These are phyloP conservation scores for Domatiomyces globalis DNA, from an alignment of 2,329 filamentous ascomycete species.

Conservation along the genomic window DNA sequence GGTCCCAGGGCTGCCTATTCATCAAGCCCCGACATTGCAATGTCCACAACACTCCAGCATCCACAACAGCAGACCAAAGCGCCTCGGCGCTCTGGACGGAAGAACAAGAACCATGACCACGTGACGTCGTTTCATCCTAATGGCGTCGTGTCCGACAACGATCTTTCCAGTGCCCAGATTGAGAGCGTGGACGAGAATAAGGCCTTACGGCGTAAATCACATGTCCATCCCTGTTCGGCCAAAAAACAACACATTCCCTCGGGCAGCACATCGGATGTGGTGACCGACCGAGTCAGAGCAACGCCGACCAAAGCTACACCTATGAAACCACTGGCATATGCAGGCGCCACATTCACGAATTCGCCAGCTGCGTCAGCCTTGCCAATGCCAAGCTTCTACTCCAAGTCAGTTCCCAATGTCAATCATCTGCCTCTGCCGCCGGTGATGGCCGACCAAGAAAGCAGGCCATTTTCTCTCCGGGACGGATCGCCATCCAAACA, in stretches of 20 bases:
- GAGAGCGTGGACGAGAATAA: constrained; percentile 4
- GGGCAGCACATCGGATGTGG: background rate
- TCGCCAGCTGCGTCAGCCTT: constrained; percentile 83
- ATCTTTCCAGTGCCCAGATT: constrained; percentile 22
- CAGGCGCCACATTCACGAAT: constrained; percentile 85
- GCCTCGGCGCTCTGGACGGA: constrained; percentile 35
- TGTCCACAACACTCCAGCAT: constrained; percentile 32
- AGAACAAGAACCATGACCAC: constrained; percentile 6
- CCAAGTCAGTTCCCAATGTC: constrained; percentile 58
- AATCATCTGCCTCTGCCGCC: constrained; percentile 20
- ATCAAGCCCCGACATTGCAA: constrained; percentile 31
- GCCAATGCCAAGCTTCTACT: constrained; percentile 78
- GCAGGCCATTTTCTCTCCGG: constrained; percentile 20
- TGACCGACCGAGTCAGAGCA: background rate
- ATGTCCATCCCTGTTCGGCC: background rate
- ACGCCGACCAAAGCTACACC: constrained; percentile 25
- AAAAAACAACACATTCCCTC: background rate
- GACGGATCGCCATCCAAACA: constrained; percentile 27
- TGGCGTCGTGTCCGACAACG: constrained; percentile 21
- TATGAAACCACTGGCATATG: constrained; percentile 50
- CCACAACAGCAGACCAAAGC: constrained; percentile 23
- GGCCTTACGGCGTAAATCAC: background rate
- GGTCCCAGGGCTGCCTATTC: constrained; percentile 33
- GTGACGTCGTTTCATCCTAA: constrained; percentile 16
- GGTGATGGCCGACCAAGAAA: constrained; percentile 30